Percentiles rank a stretch among this genome's conserved stretches.
Evolutionary conservation across 2,329 filamentous ascomycete genomes (phyloP).

Genomic region (Pseudogymnoascus sp.): DNA sequence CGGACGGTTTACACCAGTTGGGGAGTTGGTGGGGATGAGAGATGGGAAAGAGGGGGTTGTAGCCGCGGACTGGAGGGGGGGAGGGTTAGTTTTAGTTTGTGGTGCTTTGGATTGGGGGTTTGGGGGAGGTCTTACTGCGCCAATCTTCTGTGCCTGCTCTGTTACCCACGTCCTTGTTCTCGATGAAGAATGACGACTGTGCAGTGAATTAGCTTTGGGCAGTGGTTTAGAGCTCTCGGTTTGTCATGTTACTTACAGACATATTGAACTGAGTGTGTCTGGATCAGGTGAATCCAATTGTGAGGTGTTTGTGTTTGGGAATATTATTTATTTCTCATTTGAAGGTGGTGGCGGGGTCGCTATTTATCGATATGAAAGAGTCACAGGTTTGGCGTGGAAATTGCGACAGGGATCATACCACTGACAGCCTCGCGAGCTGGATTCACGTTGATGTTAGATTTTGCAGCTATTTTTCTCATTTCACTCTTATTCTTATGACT

Average conservation of each 20-base stretch:
- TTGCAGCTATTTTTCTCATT: not conserved
- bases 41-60: conserved; percentile 89
- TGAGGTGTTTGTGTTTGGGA: not conserved
- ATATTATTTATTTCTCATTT: conserved; percentile 9
- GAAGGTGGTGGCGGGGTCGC: not conserved
- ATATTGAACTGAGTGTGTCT: conserved; percentile 10
- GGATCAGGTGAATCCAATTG: not conserved
- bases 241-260: conserved; percentile 16
- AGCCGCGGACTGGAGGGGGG: conserved; percentile 60
- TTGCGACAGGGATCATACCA: not conserved
- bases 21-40: no score
- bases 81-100: conserved; percentile 16
- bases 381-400: not conserved
- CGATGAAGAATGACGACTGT: conserved; percentile 56
- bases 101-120: conserved; percentile 15
- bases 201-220: conserved; percentile 16
- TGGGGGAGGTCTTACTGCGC: conserved; percentile 54
- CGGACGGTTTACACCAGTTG: no score
- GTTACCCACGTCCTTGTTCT: conserved; percentile 74
- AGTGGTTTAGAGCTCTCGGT: not conserved
- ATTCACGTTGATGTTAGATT: not conserved
- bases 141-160: conserved; percentile 69
- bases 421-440: not conserved
- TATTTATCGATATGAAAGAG: conserved; percentile 8
- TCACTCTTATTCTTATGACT: not conserved